Conservation (phyloP, 768 basidiomycete species). For the Leucosporidium yakuticum region DNA sequence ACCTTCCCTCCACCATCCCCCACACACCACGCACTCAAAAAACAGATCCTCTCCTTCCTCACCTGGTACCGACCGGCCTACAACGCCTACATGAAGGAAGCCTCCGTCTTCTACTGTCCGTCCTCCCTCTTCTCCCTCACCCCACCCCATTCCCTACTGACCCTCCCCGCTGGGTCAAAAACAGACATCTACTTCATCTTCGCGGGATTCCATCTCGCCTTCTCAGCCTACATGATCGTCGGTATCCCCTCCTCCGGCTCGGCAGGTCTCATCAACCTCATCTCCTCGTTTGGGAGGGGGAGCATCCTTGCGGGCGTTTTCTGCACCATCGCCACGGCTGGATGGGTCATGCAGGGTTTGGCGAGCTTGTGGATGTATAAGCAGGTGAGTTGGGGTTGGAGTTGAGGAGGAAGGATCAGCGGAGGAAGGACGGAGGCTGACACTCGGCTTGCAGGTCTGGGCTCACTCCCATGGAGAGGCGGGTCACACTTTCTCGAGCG, state of each 20-base stretch:
- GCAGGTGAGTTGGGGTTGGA: conserved; percentile 13
- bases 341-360: conserved; percentile 79
- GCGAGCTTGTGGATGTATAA: conserved; percentile 47
- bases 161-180: not conserved
- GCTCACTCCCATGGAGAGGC: conserved; percentile 49
- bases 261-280: conserved; percentile 88
- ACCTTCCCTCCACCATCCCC: not conserved
- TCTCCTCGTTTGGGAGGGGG: conserved; percentile 66
- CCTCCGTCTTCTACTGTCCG: conserved; percentile 82
- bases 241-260: conserved; percentile 89
- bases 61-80: conserved; percentile 69
- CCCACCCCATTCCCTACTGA: not conserved
- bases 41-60: conserved; percentile 3
- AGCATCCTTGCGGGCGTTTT: conserved; percentile 75
- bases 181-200: conserved; percentile 96
- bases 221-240: conserved; percentile 89
- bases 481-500: conserved; percentile 68
- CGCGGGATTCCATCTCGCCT: conserved; percentile 86
- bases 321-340: conserved; percentile 70
- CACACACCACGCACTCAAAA: not conserved
- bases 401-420: not conserved
- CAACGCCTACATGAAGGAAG: conserved; percentile 75
- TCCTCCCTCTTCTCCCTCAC: conserved; percentile 28
- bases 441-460: conserved; percentile 9
- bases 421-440: too few relatives aligned